Evolutionary conservation across 2,329 filamentous ascomycete genomes (phyloP), one percentile per base, ranked within the genome.

Genomic region (Trichophyton benhamiae): DNA sequence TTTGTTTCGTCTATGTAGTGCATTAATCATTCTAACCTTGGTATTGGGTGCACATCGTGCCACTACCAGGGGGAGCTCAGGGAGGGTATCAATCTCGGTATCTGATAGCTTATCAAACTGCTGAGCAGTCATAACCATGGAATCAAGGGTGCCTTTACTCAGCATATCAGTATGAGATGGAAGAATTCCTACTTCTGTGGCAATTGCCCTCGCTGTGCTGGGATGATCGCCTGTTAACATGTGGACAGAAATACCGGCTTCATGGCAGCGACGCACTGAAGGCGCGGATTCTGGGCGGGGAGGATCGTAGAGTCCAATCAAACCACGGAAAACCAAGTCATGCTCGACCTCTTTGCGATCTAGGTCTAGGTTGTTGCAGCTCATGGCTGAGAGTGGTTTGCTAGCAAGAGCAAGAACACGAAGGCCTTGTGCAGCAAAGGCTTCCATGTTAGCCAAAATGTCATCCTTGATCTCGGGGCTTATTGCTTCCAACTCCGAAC

Each of bases 1-100:
- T 9, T 81, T 80, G n/a, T 84, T 82, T 41, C 89, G 84, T 11
- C 72, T 71, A 59, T 75, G 74, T 42, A 76, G 62, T 1, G 74
- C 74, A 33, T 90, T 87, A 59, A 95, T 91, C 89, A 95, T 95
- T 60, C 88, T 85, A 5, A 90, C 89, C 75, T 95, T 95, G 9
- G 80, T 82, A 60, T 79, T 77, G 1, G 81, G 81, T 1, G 81
- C 78, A 64, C 81, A 83, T 38, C 82, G 77, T 60, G 82, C 82
- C 63, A 84, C 80, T 8, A 84, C 82, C 5, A 83, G 69, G 1
- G 82, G 82, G 1, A 83, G 71, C 0, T 78, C 76, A 0, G 80
- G 81, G 2, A 84, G 72, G 3, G 70, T 66, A 62, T 84, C 89
- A 60, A 95, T 88, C 71, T 94, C 82, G 0, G 79, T 83, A 57